Evolutionary conservation across 2,329 filamentous ascomycete species (phyloP), one percentile per base, ranked within the genome.

Genomic region (Talaromyces amestolkiae): DNA sequence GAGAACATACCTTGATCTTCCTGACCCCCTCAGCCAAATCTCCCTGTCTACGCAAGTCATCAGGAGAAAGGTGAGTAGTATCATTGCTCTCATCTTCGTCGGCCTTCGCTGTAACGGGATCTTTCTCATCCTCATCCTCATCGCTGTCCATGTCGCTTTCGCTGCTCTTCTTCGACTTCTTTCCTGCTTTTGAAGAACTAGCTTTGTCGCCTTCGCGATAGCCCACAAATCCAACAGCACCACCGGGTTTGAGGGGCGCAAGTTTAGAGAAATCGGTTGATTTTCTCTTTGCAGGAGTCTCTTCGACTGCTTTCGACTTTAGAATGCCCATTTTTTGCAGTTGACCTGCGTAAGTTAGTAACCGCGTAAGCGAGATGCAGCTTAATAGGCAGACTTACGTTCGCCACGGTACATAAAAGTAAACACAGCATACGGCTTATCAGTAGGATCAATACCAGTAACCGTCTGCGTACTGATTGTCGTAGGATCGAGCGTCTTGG

Each of bases 381-480:
- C 3, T 5, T 22, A 58, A 43, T 19, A 53, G 9, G 15, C 0
- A 33, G 47, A 87, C 92, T 83, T 83, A 96, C 94, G 90, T 76
- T 97, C 91, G 76, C 95, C 95, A 67, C 95, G 88, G 77, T 99
- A 99, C 80, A 98, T 92, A 78, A 99, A 99, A 33, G 96, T 98
- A 77, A 99, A 99, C 9, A 91, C 90, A 3, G 95, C 95, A 79
- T 97, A 99, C 3, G 96, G 95, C 79, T 94, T 95, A 68, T 98
- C 94, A 22, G 93, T 93, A 0, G 93, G 92, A 77, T 99, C 95
- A 68, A 98, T 96, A 19, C 94, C 95, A 9, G 95, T 98, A n/a
- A 99, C 95, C 0, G 95, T 99, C 80, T 99, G 95, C 2, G 95
- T 99, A 75, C 93, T 98, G 75, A 99, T 99, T 2, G 92, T 93